A percentile compares a stretch with the other conserved stretches of the same genome.
phyloP scores from a whole-genome alignment of 2,329 filamentous ascomycete species.

The Ilyonectria robusta region DNA sequence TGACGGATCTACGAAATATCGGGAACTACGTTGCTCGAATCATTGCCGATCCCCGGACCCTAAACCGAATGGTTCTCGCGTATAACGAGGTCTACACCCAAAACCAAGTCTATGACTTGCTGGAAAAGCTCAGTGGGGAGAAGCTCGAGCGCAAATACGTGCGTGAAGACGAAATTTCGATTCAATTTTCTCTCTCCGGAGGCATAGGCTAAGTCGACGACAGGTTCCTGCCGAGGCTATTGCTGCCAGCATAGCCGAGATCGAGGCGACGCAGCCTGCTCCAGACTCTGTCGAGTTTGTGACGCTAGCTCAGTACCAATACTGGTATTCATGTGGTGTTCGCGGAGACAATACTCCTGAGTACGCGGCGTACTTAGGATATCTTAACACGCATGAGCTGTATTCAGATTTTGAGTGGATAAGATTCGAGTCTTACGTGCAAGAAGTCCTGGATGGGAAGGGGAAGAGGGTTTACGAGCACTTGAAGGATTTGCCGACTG shows the following conservation, averaged over 20 bases:
- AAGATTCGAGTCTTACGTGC: not conserved
- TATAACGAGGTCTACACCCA: conserved; percentile 61
- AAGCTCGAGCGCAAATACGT: conserved; percentile 50
- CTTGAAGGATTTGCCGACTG: too few species aligned
- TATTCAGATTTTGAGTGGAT: conserved; percentile 63
- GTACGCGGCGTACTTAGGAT: conserved; percentile 68
- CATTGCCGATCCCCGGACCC: conserved; percentile 64
- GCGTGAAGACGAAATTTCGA: not conserved
- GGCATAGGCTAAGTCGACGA: not conserved
- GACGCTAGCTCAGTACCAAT: conserved; percentile 44
- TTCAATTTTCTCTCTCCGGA: not conserved
- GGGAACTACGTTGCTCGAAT: conserved; percentile 65
- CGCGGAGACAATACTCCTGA: conserved; percentile 68
- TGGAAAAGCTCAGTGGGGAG: conserved; percentile 65
- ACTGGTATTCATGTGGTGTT: conserved; percentile 61
- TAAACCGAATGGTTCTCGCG: conserved; percentile 66
- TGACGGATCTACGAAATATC: conserved; percentile 66
- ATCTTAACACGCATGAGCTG: conserved; percentile 66
- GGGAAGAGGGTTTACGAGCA: not conserved
- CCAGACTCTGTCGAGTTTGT: not conserved
- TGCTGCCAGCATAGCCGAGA: not conserved
- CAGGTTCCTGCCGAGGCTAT: conserved; percentile 11
- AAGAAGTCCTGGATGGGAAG: conserved; percentile 14
- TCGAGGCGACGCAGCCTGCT: not conserved
- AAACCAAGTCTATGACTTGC: conserved; percentile 60